These are phyloP conservation scores for Cordyceps cicadae DNA, from an alignment of 2,329 filamentous ascomycete species.

Conservation along the genomic window DNA sequence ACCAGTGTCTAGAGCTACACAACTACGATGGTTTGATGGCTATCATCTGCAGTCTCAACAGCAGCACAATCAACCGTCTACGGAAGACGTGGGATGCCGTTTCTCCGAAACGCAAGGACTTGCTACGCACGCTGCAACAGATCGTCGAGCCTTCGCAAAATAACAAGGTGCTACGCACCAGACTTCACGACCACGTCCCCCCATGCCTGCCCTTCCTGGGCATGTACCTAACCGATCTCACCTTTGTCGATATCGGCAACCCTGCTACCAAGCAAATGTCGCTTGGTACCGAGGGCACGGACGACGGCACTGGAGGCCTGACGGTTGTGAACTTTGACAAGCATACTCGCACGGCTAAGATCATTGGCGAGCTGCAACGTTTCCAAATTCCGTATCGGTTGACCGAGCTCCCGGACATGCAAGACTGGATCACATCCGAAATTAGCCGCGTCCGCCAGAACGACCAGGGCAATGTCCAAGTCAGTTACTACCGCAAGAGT, in stretches of 20 bases:
- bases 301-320: slow-evolving; percentile 58
- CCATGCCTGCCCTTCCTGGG: slow-evolving; percentile 93
- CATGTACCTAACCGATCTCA: slow-evolving; percentile 90
- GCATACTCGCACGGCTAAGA: slow-evolving; percentile 86
- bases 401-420: slow-evolving; percentile 74
- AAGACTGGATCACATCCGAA: slow-evolving; percentile 84
- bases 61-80: slow-evolving; percentile 79
- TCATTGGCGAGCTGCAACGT: slow-evolving; percentile 89
- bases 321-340: slow-evolving; percentile 97
- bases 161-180: slow-evolving; percentile 75
- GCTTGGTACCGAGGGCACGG: slow-evolving; percentile 38
- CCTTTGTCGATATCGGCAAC: slow-evolving; percentile 92
- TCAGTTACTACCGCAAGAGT: slow-evolving; percentile 70
- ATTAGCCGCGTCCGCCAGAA: slow-evolving; percentile 64
- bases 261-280: slow-evolving; percentile 69
- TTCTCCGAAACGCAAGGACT: slow-evolving; percentile 71
- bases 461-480: slow-evolving; percentile 48
- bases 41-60: slow-evolving; percentile 89
- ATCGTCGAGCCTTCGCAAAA: slow-evolving; percentile 87
- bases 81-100: slow-evolving; percentile 89
- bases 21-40: slow-evolving; percentile 98
- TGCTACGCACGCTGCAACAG: slow-evolving; percentile 69
- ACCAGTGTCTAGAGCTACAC: slow-evolving; percentile 77
- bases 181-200: slow-evolving; percentile 76
- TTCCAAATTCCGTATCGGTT: slow-evolving; percentile 93